Percentiles rank a stretch among this genome's conserved stretches.
Evolutionary conservation across 164 flowering plant species (phyloP).

Genomic region (Annona cherimola): DNA sequence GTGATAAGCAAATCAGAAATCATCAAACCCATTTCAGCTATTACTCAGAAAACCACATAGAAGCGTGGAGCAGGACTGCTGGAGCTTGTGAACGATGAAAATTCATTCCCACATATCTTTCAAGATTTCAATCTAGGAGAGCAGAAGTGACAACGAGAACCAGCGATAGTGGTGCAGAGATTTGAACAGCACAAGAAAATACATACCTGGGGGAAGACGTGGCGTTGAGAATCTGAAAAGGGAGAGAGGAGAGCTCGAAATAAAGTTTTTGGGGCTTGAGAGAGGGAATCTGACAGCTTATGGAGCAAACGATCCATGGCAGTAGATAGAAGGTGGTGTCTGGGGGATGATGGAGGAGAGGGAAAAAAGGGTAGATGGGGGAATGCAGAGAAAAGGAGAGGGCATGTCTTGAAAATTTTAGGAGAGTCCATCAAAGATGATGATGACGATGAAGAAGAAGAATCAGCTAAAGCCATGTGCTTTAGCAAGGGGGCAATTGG

Average conservation of each 20-base stretch:
- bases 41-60: no score
- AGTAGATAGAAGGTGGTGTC: constrained; percentile 23
- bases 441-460: background rate
- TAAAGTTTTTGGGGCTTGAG: constrained; percentile 30
- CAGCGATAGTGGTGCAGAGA: no score
- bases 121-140: no score
- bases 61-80: no score
- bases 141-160: no score
- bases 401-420: background rate
- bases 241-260: constrained; percentile 29
- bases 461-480: background rate
- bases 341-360: background rate
- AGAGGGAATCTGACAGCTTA: constrained; percentile 19
- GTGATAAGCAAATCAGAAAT: no score
- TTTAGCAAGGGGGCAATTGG: no score
- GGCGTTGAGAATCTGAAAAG: constrained; percentile 22
- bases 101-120: no score
- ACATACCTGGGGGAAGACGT: constrained; percentile 36
- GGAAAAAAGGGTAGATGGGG: constrained; percentile 1
- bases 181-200: no score
- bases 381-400: constrained; percentile 4
- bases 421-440: background rate
- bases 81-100: no score
- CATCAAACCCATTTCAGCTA: no score
- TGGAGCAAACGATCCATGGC: constrained; percentile 28